phyloP scores from a whole-genome alignment of 352 stramenopile genomes.

The Elongisporangium undulatum region DNA sequence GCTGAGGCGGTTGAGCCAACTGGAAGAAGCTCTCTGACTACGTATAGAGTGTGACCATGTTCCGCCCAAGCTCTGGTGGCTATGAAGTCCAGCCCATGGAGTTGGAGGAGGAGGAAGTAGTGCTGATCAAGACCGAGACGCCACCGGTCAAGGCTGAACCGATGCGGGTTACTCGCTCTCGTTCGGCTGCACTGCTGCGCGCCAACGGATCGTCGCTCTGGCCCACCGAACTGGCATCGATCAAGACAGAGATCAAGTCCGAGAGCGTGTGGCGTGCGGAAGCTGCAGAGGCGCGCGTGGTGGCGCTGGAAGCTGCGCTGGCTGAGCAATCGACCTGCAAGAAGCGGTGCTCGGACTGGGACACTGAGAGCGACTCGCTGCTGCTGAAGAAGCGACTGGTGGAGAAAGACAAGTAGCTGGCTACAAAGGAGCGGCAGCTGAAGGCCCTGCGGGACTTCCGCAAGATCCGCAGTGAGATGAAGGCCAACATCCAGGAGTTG shows the following conservation, averaged over 20 bases:
- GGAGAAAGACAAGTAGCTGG: not conserved
- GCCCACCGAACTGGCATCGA: not conserved
- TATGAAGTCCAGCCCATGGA: not conserved
- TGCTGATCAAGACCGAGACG: not conserved
- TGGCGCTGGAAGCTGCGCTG: not conserved
- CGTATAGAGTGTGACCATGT: not conserved
- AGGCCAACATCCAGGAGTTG: slow-evolving; percentile 10
- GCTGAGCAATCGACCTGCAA: not conserved
- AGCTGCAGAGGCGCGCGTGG: not conserved
- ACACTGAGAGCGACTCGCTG: not conserved
- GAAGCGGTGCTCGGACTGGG: not conserved
- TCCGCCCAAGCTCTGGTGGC: not conserved
- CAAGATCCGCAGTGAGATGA: slow-evolving; percentile 18
- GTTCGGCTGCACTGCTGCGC: not conserved
- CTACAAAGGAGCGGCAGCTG: slow-evolving; percentile 8
- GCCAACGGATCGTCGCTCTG: not conserved
- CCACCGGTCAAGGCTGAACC: not conserved
- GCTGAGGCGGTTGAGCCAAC: not conserved
- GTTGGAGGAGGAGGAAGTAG: not conserved
- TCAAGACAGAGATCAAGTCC: not conserved
- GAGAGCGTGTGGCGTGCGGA: not conserved
- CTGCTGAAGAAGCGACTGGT: not conserved
- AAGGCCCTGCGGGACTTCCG: slow-evolving; percentile 11
- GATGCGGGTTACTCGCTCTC: not conserved
- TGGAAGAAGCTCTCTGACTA: not conserved